phyloP scores from a whole-genome alignment of 1,139 yeast genomes.

The Arxiozyma slooffiae region DNA sequence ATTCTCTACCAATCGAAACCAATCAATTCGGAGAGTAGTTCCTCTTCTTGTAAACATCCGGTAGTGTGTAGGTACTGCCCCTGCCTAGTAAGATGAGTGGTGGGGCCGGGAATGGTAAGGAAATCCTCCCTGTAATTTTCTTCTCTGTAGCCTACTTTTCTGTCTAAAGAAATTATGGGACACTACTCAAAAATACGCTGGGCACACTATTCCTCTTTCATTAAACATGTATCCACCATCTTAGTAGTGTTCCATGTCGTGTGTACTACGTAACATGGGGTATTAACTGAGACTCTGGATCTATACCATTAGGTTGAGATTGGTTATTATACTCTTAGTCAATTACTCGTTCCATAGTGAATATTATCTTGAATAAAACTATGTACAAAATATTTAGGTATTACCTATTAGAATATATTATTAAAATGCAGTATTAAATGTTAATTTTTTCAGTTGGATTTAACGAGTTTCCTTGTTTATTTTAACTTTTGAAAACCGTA shows the following conservation, averaged over 20 bases:
- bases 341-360: too few relatives aligned
- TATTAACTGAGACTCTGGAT: neutral
- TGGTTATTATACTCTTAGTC: neutral
- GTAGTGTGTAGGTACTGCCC: neutral
- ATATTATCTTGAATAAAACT: too few relatives aligned
- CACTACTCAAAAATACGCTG: neutral
- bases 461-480: neutral
- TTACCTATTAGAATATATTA: neutral
- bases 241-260: neutral
- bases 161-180: neutral
- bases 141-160: neutral
- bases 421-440: too few relatives aligned
- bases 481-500: constrained; percentile 1
- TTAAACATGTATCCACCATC: neutral
- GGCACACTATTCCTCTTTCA: neutral
- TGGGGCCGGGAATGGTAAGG: neutral
- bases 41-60: neutral
- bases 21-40: neutral
- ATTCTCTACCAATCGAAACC: neutral
- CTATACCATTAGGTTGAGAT: neutral
- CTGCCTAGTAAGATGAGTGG: neutral
- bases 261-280: neutral
- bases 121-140: neutral
- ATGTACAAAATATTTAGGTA: neutral
- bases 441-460: neutral